Evolutionary conservation across 2,329 filamentous ascomycete genomes (phyloP), one percentile per base, ranked within the genome.

Genomic region (Rhytidhysteron rufulum): DNA sequence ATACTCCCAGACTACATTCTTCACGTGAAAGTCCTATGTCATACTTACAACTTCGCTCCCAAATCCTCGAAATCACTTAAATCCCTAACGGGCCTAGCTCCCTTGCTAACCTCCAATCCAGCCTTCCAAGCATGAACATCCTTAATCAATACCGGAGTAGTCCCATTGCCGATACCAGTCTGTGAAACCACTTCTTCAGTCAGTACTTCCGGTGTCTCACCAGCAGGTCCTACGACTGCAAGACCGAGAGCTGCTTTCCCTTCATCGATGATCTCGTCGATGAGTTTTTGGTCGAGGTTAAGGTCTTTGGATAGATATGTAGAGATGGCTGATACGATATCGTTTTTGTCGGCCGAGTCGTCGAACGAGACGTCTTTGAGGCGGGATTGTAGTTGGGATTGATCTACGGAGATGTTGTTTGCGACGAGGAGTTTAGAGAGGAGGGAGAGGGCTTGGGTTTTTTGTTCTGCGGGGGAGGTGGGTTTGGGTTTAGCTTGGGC

Each of bases 121-220:
- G 86, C 82, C 74, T 93, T 95, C 77, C 85, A 96, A 21, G 79
- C 76, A 45, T 85, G 77, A 3, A 95, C 84, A 58, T 95, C 87
- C 34, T 79, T 80, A 54, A 97, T 89, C 38, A 84, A 68, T 15
- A 75, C 66, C 1, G 82, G 74, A 42, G 54, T 49, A 4, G 41
- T 51, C n/a, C 57, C 57, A 31, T 50, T 39, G 17, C 54, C 49
- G 4, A 42, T 42, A 30, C 49, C 47, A n/a, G 54, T 51, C 40
- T 56, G 44, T 36, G 53, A 47, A 35, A 60, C 47, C 35, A 41
- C 43, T 41, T 52, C 50, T 22, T 45, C 52, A 10, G 69, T 66
- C 42, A 74, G 49, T 13, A 72, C 54, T 40, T 68, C 57, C 8
- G 57, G 40, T 11, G 25, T 31, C 8, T 52, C 44, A 7, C 60